phyloP scores from a whole-genome alignment of 495 filamentous ascomycete genomes.

The Melanomma pulvis-pyrius region DNA sequence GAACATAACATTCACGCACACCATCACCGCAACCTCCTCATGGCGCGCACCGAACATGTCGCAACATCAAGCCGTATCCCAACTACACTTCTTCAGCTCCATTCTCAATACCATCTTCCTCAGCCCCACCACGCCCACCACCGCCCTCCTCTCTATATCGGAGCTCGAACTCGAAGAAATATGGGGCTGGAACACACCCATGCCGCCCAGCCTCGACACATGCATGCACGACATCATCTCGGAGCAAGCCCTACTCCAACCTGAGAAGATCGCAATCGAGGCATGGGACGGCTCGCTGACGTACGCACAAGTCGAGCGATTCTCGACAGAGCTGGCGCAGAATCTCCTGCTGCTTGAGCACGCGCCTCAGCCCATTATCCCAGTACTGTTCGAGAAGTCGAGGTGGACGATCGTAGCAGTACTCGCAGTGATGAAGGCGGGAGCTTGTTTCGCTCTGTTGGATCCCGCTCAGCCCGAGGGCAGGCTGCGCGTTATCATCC shows the following conservation, averaged over 20 bases:
- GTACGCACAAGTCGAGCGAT: slow-evolving; percentile 28
- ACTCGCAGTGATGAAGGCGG: slow-evolving; percentile 35
- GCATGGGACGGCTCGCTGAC: slow-evolving; percentile 31
- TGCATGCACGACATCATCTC: slow-evolving; percentile 36
- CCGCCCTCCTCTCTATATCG: not conserved
- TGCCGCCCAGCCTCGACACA: slow-evolving; percentile 12
- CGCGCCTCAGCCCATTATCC: slow-evolving; percentile 10
- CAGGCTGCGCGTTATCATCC: slow-evolving; percentile 14
- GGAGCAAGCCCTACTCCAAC: slow-evolving; percentile 14
- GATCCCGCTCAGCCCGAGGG: slow-evolving; percentile 34
- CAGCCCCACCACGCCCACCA: not conserved
- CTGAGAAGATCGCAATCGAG: slow-evolving; percentile 20
- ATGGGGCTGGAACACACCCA: slow-evolving; percentile 31
- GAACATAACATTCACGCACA: not conserved
- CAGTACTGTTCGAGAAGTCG: slow-evolving; percentile 34
- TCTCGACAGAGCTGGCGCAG: slow-evolving; percentile 23
- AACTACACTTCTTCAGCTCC: slow-evolving; percentile 11
- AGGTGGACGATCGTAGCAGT: slow-evolving; percentile 33
- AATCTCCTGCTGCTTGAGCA: slow-evolving; percentile 9
- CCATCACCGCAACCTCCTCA: not conserved
- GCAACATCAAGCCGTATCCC: not conserved
- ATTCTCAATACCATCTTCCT: slow-evolving; percentile 4
- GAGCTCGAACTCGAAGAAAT: slow-evolving; percentile 21
- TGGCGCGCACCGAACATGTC: slow-evolving; percentile 17
- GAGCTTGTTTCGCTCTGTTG: slow-evolving; percentile 14